Evolutionary conservation across 129 eudicot species (phyloP), one percentile per base, ranked within the genome.

Genomic region (Sambucus nigra): DNA sequence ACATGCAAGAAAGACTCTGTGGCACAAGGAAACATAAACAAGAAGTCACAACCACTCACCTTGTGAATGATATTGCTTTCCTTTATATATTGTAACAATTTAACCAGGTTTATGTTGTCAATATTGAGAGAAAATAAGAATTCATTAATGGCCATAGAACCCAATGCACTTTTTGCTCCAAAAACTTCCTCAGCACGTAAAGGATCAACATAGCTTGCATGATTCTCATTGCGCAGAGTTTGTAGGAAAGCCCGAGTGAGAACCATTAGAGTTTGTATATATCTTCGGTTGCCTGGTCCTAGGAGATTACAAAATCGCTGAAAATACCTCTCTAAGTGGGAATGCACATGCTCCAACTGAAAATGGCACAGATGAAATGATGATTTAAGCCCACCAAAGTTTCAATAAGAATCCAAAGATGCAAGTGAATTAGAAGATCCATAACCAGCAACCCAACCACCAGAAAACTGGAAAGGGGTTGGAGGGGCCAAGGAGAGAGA

Each of bases 261-360:
- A 69, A 81, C 65, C 81, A 79, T 76, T 80, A 89, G 49, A 20
- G 82, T 89, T 69, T 89, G 98, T 41, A 89, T 85, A 71, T 89
- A 84, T 71, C 95, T 89, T 39, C 98, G 80, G 55, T 89, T 89
- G 41, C 98, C 88, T 23, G 98, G 84, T 53, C 98, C 98, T 50
- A 89, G 70, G 18, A 86, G 77, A 75, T 73, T 79, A 52, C 75
- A 63, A 61, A 89, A 89, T 31, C 81, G 73, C 61, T 66, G 79
- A 26, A 81, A 76, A 65, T 89, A 89, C 53, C 73, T 77, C 72
- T 78, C 80, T 63, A 89, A 74, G 47, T 82, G 73, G 54, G 80
- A 70, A 74, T 79, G 73, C 60, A 89, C 80, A 57, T 50, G 67
- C 46, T 84, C 84, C 94, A 89, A 72, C 98, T 85, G 95, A 50